Evolutionary conservation across 192 early-diverging fungal species (phyloP).

Genomic region (Phlyctochytrium arcticum): DNA sequence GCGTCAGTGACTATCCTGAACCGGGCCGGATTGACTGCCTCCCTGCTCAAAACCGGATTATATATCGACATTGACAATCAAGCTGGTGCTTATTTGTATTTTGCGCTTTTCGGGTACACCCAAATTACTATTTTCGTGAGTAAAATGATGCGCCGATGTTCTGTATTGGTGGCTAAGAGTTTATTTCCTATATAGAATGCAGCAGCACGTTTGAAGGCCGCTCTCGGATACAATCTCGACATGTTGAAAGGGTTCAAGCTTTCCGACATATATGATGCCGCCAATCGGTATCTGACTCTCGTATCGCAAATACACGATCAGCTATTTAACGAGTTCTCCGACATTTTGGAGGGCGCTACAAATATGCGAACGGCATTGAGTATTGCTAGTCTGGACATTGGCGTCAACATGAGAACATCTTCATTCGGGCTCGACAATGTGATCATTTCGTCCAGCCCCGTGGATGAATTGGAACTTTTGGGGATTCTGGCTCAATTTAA

Average conservation of each 20-base stretch:
- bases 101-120: background rate
- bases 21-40: background rate
- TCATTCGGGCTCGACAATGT: background rate
- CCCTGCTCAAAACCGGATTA: background rate
- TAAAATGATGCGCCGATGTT: background rate
- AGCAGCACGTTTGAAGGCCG: background rate
- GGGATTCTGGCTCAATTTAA: background rate
- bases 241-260: conserved; percentile 8
- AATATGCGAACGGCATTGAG: too few relatives aligned
- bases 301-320: too few relatives aligned
- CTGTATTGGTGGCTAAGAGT: background rate
- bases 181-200: background rate
- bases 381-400: too few relatives aligned
- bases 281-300: too few relatives aligned
- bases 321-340: too few relatives aligned
- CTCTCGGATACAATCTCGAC: conserved; percentile 1
- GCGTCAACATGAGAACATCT: too few relatives aligned
- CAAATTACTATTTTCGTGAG: background rate
- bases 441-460: background rate
- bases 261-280: conserved; percentile 4
- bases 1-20: background rate
- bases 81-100: background rate
- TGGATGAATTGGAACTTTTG: background rate
- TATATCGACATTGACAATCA: background rate
- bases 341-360: too few relatives aligned